Evolutionary conservation across 495 filamentous ascomycete species (phyloP).

Genomic region (Aspergillus ostianus): DNA sequence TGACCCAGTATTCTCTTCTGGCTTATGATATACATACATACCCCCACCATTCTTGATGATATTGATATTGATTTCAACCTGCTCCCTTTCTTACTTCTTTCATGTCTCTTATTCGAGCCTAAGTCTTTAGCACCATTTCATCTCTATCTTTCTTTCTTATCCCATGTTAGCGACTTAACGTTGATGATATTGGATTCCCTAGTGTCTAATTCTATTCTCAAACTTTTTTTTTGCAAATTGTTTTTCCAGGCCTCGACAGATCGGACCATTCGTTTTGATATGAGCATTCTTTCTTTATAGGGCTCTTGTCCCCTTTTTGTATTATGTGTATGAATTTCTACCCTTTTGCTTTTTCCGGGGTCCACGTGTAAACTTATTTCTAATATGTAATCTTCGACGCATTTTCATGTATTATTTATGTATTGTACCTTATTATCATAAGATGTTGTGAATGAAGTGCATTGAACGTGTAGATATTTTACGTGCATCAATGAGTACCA

Average conservation of each 20-base stretch:
- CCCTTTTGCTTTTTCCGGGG: too few species aligned
- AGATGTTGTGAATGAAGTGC: too few species aligned
- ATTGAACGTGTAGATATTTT: too few species aligned
- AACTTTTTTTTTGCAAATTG: not conserved
- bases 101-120: slow-evolving; percentile 5
- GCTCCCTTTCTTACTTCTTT: slow-evolving; percentile 4
- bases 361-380: too few species aligned
- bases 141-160: not conserved
- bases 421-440: too few species aligned
- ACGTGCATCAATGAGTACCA: too few species aligned
- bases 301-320: not conserved
- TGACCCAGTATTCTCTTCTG: slow-evolving; percentile 7
- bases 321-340: too few species aligned
- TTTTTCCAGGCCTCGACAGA: too few species aligned
- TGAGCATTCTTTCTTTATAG: too few species aligned
- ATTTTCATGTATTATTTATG: too few species aligned
- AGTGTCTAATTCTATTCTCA: not conserved
- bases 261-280: too few species aligned
- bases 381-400: too few species aligned
- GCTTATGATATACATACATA: slow-evolving; percentile 15
- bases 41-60: slow-evolving; percentile 13
- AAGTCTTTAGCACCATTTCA: not conserved
- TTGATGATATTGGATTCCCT: not conserved
- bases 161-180: not conserved
- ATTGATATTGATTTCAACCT: slow-evolving; percentile 14